Base-by-base conservation (phyloP, 169 alveolate genomes). In the Theileria equi region DNA sequence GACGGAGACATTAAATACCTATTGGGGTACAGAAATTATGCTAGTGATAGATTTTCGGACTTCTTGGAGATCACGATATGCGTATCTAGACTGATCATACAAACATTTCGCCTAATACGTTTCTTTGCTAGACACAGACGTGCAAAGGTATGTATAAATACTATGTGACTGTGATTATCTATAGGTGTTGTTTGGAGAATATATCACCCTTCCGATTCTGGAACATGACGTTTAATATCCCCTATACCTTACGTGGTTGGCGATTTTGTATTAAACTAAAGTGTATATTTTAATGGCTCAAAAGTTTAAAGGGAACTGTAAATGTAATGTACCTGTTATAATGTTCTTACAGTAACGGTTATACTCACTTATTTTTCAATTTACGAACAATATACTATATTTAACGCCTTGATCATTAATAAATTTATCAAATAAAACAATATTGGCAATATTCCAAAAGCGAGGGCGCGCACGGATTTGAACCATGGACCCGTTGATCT, bases 401-500 rank as follows among this genome's bases (percentile, higher is more conserved):
- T 44, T 44, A 44, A 44, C 13, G 13, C 11, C n/a, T n/a, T n/a
- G n/a, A n/a, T n/a, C n/a, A n/a, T n/a, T n/a, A n/a, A n/a, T n/a
- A n/a, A n/a, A n/a, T n/a, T n/a, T n/a, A n/a, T 19, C 10, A 13
- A 16, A 47, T 16, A n/a, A 11, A 47, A 10, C n/a, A 54, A 10
- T n/a, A 40, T 44, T 54, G 13, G 13, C 17, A 13, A n/a, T 13
- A 48, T n/a, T 11, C 13, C 34, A 40, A 19, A 48, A 72, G 38
- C 10, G 40, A 91, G 97, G 95, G 93, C 94, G 92, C 92, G 90
- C 93, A 84, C 95, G 97, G 97, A 81, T 77, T 91, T 84, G 96
- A 89, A 90, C 95, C 95, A 86, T 82, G 93, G 95, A 93, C 97
- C 97, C 85, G 94, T 92, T 82, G 97, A 93, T 91, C 95, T 91